These are phyloP conservation scores for Platanus orientalis DNA, from an alignment of 164 flowering plant species.

Conservation along the genomic window DNA sequence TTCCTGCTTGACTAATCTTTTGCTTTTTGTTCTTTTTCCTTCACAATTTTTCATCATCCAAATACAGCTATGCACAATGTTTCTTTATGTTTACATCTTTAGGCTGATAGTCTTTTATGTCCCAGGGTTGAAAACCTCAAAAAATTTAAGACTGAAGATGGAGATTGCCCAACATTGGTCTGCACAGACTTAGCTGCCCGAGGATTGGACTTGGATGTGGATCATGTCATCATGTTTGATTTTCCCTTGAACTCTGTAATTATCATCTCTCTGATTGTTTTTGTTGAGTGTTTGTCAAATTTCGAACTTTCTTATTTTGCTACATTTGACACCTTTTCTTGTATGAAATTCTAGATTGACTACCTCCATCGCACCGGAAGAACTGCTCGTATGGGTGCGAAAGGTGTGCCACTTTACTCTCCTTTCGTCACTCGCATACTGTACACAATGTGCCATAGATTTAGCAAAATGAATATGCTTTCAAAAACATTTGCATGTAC, in stretches of 20 bases:
- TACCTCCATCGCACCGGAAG: slow-evolving; percentile 99
- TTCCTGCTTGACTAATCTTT: too few species aligned
- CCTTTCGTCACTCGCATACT: too few species aligned
- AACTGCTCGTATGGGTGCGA: slow-evolving; percentile 99
- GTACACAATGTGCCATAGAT: too few species aligned
- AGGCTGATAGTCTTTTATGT: not conserved
- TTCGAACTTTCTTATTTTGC: not conserved
- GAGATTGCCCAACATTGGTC: slow-evolving; percentile 94
- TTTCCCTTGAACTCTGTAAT: slow-evolving; percentile 87
- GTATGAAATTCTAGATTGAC: slow-evolving; percentile 60
- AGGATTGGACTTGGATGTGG: slow-evolving; percentile 96
- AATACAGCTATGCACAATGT: not conserved
- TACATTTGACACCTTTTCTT: slow-evolving; percentile 2
- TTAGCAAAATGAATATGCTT: too few species aligned
- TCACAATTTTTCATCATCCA: not conserved
- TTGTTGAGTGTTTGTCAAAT: not conserved
- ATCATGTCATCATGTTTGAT: slow-evolving; percentile 98
- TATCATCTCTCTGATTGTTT: slow-evolving; percentile 2
- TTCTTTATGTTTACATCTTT: not conserved
- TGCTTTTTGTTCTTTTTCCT: too few species aligned
- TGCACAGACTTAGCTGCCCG: slow-evolving; percentile 98
- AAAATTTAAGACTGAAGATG: slow-evolving; percentile 81
- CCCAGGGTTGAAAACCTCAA: slow-evolving; percentile 88
- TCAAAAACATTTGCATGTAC: too few species aligned
- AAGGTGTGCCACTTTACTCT: too few species aligned